Evolutionary conservation across 495 filamentous ascomycete genomes (phyloP), one percentile per base, ranked within the genome.

Genomic region (Delitschia confertaspora): DNA sequence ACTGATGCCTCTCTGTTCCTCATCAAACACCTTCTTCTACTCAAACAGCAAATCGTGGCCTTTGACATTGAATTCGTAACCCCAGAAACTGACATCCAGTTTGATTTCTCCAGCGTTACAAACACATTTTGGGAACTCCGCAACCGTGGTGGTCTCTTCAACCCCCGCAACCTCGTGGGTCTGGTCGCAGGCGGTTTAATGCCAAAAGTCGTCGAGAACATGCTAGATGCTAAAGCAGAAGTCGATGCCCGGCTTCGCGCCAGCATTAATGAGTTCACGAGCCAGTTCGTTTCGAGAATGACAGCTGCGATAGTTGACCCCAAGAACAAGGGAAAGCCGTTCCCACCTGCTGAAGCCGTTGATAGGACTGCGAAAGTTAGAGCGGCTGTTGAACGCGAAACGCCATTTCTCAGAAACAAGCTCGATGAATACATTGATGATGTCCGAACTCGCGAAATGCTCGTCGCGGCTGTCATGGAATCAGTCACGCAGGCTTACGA

Each of bases 31-130:
- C 71, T 95, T 2, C 79, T 94, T 27, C 78, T 93, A 47, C 75
- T 95, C 8, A 93, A 93, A 56, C 86, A 89, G 51, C 82, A 89
- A 51, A 85, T 95, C 21, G 75, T 94, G 25, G 85, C 87, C 13
- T 88, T 94, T 49, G 88, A 95, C 65, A 91, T 95, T 43, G 79
- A 83, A 60, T 89, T 83, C 52, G 84, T 88, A 32, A 77, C 59
- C 13, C 53, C 53, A 16, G 57, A 83, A 23, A 80, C 84, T 23
- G 78, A 69, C 34, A 67, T 82, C 22, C 73, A 75, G 13, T 72
- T 84, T 51, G 80, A 93, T 62, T 91, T 95, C 62, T 76, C 82
- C 17, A 76, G 76, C 37, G 71, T 91, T 10, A 86, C 81, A 60
- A 82, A 74, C 47, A 83, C 83, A 3, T 85, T 93, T 54, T 83